phyloP scores from a whole-genome alignment of 208 protist genomes.

The Crithidia bombi region DNA sequence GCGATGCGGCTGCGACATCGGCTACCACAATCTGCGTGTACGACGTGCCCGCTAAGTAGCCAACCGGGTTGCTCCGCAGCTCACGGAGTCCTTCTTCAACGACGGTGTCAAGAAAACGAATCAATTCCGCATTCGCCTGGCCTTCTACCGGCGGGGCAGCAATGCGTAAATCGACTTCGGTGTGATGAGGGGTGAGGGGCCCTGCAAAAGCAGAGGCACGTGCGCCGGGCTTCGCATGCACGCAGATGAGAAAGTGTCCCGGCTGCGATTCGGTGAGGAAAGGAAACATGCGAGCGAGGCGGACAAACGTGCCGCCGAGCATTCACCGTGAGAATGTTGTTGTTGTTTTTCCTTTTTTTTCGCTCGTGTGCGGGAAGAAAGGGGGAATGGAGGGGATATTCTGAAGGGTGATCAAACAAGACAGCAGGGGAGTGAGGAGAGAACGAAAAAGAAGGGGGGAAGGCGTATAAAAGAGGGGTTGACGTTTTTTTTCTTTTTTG shows the following conservation, averaged over 20 bases:
- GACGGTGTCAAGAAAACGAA: constrained; percentile 61
- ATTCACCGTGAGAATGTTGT: background rate
- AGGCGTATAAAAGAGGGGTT: too few relatives aligned
- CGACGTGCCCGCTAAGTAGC: constrained; percentile 34
- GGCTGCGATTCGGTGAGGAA: constrained; percentile 54
- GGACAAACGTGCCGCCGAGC: constrained; percentile 1
- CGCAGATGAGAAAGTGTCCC: constrained; percentile 49
- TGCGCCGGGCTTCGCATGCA: constrained; percentile 84
- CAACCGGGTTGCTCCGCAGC: constrained; percentile 14
- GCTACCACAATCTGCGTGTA: constrained; percentile 20
- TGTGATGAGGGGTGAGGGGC: constrained; percentile 28
- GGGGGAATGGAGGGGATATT: background rate
- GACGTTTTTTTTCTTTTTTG: too few relatives aligned
- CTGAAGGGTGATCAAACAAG: too few relatives aligned
- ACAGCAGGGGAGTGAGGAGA: too few relatives aligned
- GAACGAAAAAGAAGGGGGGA: too few relatives aligned
- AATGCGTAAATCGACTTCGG: constrained; percentile 60
- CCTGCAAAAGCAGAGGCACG: constrained; percentile 44
- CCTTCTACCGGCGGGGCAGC: constrained; percentile 80
- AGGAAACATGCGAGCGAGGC: constrained; percentile 43
- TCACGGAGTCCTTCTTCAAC: constrained; percentile 45
- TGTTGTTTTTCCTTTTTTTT: background rate
- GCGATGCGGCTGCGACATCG: background rate
- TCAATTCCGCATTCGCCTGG: constrained; percentile 79
- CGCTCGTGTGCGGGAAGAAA: background rate